Conservation (phyloP, 345 rosid species). For the Gossypium arboreum region DNA sequence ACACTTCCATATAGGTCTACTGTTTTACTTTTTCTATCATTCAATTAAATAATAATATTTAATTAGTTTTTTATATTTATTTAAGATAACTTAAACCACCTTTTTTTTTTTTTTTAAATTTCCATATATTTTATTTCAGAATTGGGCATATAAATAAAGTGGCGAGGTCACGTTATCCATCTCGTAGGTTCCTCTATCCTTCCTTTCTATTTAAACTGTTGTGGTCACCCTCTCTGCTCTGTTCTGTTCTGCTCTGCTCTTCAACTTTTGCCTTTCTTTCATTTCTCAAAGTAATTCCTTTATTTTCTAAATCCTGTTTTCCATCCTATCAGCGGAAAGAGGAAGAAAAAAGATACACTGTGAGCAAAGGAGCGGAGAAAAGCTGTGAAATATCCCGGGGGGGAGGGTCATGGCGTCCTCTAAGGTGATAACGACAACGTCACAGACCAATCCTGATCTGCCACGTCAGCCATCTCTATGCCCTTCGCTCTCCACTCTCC, state of each 20-base stretch:
- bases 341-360: no score
- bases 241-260: background rate
- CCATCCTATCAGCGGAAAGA: background rate
- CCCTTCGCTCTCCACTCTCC: constrained; percentile 40
- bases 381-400: constrained; percentile 7
- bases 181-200: background rate
- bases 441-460: constrained; percentile 45
- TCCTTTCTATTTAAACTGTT: background rate
- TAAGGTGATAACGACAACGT: constrained; percentile 42
- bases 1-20: no score
- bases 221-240: background rate
- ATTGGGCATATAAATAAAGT: background rate
- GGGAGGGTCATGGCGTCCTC: constrained; percentile 29
- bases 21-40: no score
- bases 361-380: background rate
- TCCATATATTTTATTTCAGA: no score
- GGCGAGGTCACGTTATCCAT: background rate
- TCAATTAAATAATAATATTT: no score
- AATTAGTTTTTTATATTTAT: no score
- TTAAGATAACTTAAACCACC: no score
- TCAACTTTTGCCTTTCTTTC: background rate
- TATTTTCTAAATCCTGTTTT: background rate
- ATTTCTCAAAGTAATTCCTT: background rate
- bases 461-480: constrained; percentile 40
- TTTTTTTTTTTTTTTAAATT: no score